Percentiles rank a stretch among this genome's conserved stretches.
phyloP scores from a whole-genome alignment of 345 rosid species.

The Pugionium dolabratum region DNA sequence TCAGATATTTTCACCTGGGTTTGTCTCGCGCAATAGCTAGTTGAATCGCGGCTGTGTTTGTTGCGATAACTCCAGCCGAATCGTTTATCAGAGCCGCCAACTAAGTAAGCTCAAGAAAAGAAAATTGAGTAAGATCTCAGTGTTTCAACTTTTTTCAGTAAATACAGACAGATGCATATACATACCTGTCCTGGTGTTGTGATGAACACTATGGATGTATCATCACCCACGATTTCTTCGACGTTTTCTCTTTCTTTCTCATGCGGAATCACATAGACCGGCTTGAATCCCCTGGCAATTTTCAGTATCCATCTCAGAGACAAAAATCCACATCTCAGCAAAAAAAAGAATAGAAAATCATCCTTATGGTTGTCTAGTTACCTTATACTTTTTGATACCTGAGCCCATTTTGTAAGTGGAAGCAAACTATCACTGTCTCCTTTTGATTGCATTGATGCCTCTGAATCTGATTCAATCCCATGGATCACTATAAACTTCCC shows the following conservation, averaged over 20 bases:
- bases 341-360: background rate
- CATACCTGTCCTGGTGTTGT: constrained; percentile 91
- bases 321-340: constrained; percentile 4
- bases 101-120: constrained; percentile 44
- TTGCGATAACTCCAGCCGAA: constrained; percentile 84
- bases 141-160: background rate
- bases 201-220: constrained; percentile 68
- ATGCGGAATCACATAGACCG: constrained; percentile 83
- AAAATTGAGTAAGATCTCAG: constrained; percentile 9
- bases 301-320: constrained; percentile 3
- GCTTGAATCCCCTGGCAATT: constrained; percentile 59
- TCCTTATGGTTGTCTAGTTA: constrained; percentile 27
- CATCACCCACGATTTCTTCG: constrained; percentile 76
- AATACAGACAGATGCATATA: background rate
- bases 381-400: constrained; percentile 62
- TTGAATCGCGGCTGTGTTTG: constrained; percentile 90
- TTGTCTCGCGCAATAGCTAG: constrained; percentile 78
- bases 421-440: constrained; percentile 87
- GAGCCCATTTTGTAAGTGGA: constrained; percentile 68
- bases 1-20: constrained; percentile 55
- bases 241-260: constrained; percentile 90
- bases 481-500: constrained; percentile 88
- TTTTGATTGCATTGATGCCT: constrained; percentile 89
- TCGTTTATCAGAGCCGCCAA: constrained; percentile 87
- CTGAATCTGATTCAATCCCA: constrained; percentile 91